These are phyloP conservation scores for Trichoderma sp. DNA, from an alignment of 2,329 filamentous ascomycete species.

Conservation along the genomic window DNA sequence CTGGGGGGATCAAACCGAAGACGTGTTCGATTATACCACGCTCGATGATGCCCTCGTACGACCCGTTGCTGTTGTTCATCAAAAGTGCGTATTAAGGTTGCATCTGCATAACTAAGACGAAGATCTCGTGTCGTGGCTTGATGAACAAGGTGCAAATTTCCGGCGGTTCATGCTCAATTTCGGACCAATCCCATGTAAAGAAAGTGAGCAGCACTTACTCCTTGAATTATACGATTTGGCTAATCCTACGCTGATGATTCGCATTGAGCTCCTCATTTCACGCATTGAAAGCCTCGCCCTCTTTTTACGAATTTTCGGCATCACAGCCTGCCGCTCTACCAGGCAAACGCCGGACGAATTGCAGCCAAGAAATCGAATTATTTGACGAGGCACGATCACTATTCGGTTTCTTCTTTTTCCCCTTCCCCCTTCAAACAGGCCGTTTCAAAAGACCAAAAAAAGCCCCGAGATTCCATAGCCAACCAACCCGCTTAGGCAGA, in stretches of 20 bases:
- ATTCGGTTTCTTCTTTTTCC: background rate
- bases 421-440: background rate
- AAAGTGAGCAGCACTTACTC: background rate
- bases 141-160: conserved; percentile 6
- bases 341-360: background rate
- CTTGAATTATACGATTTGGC: background rate
- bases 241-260: background rate
- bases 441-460: conserved; percentile 2
- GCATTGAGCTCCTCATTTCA: background rate
- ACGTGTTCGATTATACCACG: background rate
- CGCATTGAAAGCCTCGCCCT: background rate
- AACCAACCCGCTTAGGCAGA: conserved; percentile 2
- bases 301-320: background rate
- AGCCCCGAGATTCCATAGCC: background rate
- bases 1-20: background rate
- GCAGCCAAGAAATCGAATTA: background rate
- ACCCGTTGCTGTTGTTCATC: background rate
- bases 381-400: background rate
- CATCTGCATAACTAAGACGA: background rate
- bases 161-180: conserved; percentile 11
- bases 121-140: background rate
- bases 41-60: background rate
- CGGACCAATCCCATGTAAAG: background rate
- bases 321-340: background rate
- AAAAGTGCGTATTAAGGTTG: background rate